Evolutionary conservation across 176 grass and related monocot genomes (phyloP).

Genomic region (Tuctoria greenei): DNA sequence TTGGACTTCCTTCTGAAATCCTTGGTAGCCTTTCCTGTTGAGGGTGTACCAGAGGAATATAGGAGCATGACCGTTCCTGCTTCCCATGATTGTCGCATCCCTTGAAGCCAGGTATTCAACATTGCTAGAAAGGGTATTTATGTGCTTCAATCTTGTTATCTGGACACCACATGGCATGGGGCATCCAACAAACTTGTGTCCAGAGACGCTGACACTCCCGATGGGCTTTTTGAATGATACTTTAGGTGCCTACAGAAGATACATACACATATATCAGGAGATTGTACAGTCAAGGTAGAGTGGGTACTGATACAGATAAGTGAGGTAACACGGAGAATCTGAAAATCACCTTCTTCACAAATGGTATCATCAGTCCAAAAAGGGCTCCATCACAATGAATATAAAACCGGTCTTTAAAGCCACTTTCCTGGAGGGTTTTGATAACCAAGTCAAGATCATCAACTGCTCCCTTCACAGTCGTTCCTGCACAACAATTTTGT

Average conservation of each 20-base stretch:
- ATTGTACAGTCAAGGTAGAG: not conserved
- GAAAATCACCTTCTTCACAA: slow-evolving; percentile 59
- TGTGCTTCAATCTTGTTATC: slow-evolving; percentile 69
- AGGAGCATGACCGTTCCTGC: slow-evolving; percentile 60
- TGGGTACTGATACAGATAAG: not conserved
- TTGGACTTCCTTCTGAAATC: slow-evolving; percentile 60
- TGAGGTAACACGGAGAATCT: no score
- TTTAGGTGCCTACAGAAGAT: slow-evolving; percentile 56
- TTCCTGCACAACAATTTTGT: slow-evolving; percentile 31
- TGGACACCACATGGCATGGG: slow-evolving; percentile 88
- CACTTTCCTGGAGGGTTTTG: slow-evolving; percentile 56
- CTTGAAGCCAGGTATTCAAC: slow-evolving; percentile 72
- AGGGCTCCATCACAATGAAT: slow-evolving; percentile 89
- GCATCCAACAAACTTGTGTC: slow-evolving; percentile 82
- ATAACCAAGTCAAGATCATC: slow-evolving; percentile 73
- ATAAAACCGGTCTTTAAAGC: slow-evolving; percentile 70
- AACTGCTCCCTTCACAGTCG: slow-evolving; percentile 70
- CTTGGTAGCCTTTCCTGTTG: slow-evolving; percentile 58
- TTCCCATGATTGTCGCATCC: slow-evolving; percentile 63
- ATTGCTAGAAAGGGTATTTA: slow-evolving; percentile 62
- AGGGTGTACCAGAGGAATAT: slow-evolving; percentile 74
- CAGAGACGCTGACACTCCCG: slow-evolving; percentile 74
- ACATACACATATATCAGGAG: slow-evolving; percentile 7
- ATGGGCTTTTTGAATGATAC: slow-evolving; percentile 79
- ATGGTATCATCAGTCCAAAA: slow-evolving; percentile 85